Percentiles rank a stretch among this genome's conserved stretches.
These are phyloP conservation scores for Zasmidium angulare DNA, from an alignment of 2,329 filamentous ascomycete species.

Conservation along the genomic window DNA sequence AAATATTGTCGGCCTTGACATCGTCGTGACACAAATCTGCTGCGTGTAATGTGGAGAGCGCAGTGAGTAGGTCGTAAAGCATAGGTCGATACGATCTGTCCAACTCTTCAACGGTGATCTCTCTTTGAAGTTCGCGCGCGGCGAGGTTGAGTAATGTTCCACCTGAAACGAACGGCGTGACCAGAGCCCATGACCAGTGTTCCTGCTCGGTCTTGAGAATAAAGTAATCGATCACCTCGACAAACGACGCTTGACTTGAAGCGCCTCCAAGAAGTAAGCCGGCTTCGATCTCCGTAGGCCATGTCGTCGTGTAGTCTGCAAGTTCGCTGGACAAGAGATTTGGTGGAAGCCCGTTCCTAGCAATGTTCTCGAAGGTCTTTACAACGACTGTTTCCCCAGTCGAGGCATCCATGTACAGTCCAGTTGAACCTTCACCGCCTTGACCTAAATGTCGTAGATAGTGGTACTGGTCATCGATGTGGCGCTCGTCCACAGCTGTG, in stretches of 20 bases:
- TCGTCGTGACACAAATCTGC: slow-evolving; percentile 40
- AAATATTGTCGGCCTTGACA: slow-evolving; percentile 38
- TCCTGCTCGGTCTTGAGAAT: slow-evolving; percentile 10
- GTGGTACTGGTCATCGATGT: slow-evolving; percentile 18
- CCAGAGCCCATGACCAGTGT: slow-evolving; percentile 17
- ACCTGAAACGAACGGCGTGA: slow-evolving; percentile 14
- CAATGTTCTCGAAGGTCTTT: slow-evolving; percentile 13
- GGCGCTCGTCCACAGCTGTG: background rate
- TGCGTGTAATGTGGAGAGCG: slow-evolving; percentile 30
- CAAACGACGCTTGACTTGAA: slow-evolving; percentile 2
- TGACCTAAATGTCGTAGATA: slow-evolving; percentile 13
- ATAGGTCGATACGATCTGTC: slow-evolving; percentile 33
- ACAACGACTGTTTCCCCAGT: slow-evolving; percentile 15
- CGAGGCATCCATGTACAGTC: slow-evolving; percentile 13
- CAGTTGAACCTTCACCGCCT: slow-evolving; percentile 20
- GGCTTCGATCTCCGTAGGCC: slow-evolving; percentile 25
- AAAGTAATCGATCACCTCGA: slow-evolving; percentile 21
- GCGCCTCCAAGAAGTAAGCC: slow-evolving; percentile 6
- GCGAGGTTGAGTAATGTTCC: slow-evolving; percentile 19
- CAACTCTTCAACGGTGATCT: slow-evolving; percentile 11
- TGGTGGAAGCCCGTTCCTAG: slow-evolving; percentile 9
- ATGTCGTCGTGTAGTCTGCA: slow-evolving; percentile 9
- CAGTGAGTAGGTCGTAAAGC: slow-evolving; percentile 30
- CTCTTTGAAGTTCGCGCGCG: slow-evolving; percentile 1
- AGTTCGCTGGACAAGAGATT: slow-evolving; percentile 4